Evolutionary conservation across 2,329 filamentous ascomycete genomes (phyloP).

Genomic region (Phaeosphaeria sp.): DNA sequence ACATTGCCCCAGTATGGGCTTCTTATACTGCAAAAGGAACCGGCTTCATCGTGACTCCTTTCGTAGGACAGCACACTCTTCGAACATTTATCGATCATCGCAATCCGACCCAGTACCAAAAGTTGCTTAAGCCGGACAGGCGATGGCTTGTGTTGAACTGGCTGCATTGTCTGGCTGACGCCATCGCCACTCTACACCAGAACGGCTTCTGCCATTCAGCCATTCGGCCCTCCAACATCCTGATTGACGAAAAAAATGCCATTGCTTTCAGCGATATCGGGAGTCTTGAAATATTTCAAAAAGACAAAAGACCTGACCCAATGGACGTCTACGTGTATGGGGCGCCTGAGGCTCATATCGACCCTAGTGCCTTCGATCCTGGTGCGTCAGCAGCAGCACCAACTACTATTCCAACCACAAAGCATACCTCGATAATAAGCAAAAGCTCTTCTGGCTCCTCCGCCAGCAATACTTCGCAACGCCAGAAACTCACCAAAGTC

Average conservation of each 20-base stretch:
- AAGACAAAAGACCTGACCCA: slow-evolving; percentile 63
- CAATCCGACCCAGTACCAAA: slow-evolving; percentile 67
- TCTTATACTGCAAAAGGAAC: slow-evolving; percentile 70
- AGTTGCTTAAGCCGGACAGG: slow-evolving; percentile 65
- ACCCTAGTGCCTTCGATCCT: slow-evolving; percentile 27
- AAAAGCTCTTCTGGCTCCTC: slow-evolving; percentile 46
- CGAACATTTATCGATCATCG: slow-evolving; percentile 69
- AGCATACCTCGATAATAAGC: slow-evolving; percentile 42
- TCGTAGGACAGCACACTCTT: slow-evolving; percentile 70
- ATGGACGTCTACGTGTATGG: slow-evolving; percentile 76
- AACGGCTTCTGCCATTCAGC: slow-evolving; percentile 69
- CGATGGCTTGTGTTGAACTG: slow-evolving; percentile 71
- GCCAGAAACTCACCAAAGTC: slow-evolving; percentile 42
- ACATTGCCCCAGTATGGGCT: slow-evolving; percentile 73
- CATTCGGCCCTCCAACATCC: slow-evolving; percentile 74
- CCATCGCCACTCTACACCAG: slow-evolving; percentile 71
- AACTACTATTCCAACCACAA: slow-evolving; percentile 17
- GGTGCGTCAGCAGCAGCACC: slow-evolving; percentile 17
- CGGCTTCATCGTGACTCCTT: slow-evolving; percentile 71
- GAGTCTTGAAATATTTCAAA: slow-evolving; percentile 56
- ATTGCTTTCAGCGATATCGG: slow-evolving; percentile 71
- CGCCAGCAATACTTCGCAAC: slow-evolving; percentile 39
- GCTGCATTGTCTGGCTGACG: slow-evolving; percentile 75
- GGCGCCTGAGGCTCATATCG: slow-evolving; percentile 65
- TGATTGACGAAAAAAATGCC: slow-evolving; percentile 69